phyloP scores from a whole-genome alignment of 805 yeast species.

The Teunomyces funiuensis region DNA sequence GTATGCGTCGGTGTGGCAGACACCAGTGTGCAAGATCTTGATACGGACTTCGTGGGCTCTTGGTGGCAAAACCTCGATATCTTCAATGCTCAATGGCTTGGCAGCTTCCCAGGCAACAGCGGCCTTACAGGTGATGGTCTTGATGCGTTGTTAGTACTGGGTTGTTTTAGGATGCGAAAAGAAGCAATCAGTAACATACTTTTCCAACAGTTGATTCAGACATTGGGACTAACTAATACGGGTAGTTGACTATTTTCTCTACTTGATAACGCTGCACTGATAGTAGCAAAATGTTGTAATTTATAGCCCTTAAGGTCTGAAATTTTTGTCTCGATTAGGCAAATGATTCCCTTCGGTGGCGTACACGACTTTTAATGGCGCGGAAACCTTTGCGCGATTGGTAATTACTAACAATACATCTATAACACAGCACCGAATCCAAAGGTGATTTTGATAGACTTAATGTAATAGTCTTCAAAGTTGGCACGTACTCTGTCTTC shows the following conservation, averaged over 20 bases:
- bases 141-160: conserved; percentile 18
- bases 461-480: conserved; percentile 86
- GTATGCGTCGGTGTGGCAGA: conserved; percentile 98
- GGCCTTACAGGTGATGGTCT: conserved; percentile 83
- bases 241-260: not conserved
- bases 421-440: conserved; percentile 93
- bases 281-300: not conserved
- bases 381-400: too few species aligned
- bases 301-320: not conserved
- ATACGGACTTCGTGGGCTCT: conserved; percentile 97
- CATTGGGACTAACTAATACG: conserved; percentile 3
- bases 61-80: conserved; percentile 89
- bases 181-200: too few species aligned
- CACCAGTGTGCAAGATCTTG: conserved; percentile 84
- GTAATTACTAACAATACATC: too few species aligned
- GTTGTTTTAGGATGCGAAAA: too few species aligned
- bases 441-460: conserved; percentile 85
- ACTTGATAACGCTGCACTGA: not conserved
- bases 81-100: conserved; percentile 78
- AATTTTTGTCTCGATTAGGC: not conserved
- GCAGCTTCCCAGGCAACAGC: conserved; percentile 98
- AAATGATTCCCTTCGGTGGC: conserved; percentile 1
- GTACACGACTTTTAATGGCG: not conserved
- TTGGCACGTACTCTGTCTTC: conserved; percentile 84
- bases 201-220: conserved; percentile 26